phyloP scores from a whole-genome alignment of 2,329 filamentous ascomycete genomes.

The Fusarium nelsonii region DNA sequence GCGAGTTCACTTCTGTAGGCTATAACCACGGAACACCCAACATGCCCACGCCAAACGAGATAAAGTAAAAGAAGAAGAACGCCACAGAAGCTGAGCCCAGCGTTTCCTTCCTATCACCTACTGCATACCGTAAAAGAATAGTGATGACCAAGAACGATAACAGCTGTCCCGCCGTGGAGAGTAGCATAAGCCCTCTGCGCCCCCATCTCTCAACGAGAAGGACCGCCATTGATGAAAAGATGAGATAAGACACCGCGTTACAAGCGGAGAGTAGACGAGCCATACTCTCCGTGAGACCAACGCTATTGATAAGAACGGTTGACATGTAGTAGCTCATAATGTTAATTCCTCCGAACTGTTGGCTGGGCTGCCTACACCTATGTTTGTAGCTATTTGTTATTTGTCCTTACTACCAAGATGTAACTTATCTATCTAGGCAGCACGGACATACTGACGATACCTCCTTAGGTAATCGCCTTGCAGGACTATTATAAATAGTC shows the following conservation, averaged over 20 bases:
- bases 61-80: conserved; percentile 40
- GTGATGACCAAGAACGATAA: conserved; percentile 34
- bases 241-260: conserved; percentile 48
- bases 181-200: conserved; percentile 31
- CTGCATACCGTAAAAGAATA: conserved; percentile 24
- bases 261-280: conserved; percentile 64
- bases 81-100: conserved; percentile 16
- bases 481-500: no score
- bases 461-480: no score
- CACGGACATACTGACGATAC: no score
- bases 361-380: no score
- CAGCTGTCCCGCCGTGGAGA: conserved; percentile 27
- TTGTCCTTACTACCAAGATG: no score
- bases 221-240: conserved; percentile 27
- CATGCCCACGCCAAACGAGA: conserved; percentile 35
- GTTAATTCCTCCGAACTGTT: conserved; percentile 39
- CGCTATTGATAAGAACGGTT: conserved; percentile 63
- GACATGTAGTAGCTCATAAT: conserved; percentile 53
- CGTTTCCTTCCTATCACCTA: conserved; percentile 2
- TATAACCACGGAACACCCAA: conserved; percentile 48
- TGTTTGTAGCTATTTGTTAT: no score
- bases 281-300: conserved; percentile 61
- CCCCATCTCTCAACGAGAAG: conserved; percentile 26
- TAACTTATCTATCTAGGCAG: no score
- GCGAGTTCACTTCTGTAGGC: conserved; percentile 53